Base-by-base conservation (phyloP, 352 stramenopile genomes). In the Globisporangium alternatum region DNA sequence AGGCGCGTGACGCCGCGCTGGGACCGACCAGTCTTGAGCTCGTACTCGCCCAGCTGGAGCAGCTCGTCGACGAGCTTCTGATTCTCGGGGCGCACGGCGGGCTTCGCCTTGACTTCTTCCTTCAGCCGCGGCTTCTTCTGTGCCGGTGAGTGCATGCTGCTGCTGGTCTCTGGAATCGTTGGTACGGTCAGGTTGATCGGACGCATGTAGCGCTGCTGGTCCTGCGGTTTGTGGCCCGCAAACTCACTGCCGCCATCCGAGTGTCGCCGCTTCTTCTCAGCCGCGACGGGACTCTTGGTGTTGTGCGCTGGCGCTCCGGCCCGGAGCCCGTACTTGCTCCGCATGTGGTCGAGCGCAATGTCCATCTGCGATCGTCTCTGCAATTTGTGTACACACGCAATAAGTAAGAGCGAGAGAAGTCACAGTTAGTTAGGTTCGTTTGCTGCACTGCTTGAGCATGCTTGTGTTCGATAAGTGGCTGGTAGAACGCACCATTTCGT, bases 21-120 rank as follows among this genome's bases (percentile, higher is more conserved):
- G 2, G 75, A 72, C 56, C 76, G 68, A 1, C 80, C 77, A 6
- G 70, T 66, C 15, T 63, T 47, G 64, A 87, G 66, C 39, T 93
- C 83, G 25, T 77, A 89, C 47, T 89, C 71, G 19, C 78, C 81
- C 17, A 93, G 64, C 49, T 81, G 56, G 51, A 87, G 59, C 3
- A 93, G 56, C 56, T 84, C 68, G 31, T 91, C 72, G 33, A 91
- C 81, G 2, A 93, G 68, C 22, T 66, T 21, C 60, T 91, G 80
- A 67, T 93, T 93, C 47, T 87, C 76, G 5, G 33, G 25, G 28
- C 62, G 56, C 30, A 37, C 57, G 0, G 78, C 81, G 5, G 68
- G 76, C n/a, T 62, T 64, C 9, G 73, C 70, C 22, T 71, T 49
- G 31, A 90, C 71, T 54, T 89, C 67, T 39, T 78, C 70, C 55